These are phyloP conservation scores for Ganoderma leucocontextum DNA, from an alignment of 1,284 basidiomycete genomes.

Conservation along the genomic window DNA sequence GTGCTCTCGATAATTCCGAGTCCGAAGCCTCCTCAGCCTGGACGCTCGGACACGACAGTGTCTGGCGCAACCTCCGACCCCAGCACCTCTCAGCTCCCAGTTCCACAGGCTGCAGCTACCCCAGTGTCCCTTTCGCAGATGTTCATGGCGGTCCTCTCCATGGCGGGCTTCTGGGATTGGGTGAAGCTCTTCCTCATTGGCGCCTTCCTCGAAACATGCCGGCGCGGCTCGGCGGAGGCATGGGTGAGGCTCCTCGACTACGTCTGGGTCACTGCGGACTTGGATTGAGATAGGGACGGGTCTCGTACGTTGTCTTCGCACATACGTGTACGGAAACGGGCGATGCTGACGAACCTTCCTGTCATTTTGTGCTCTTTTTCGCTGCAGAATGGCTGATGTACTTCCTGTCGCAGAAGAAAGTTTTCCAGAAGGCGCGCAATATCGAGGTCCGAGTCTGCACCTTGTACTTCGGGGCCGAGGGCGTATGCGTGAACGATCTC, in stretches of 20 bases:
- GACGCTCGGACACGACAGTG: not conserved
- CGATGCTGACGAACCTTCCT: constrained; percentile 3
- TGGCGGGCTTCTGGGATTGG: constrained; percentile 69
- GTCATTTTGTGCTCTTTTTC: not conserved
- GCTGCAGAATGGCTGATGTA: constrained; percentile 32
- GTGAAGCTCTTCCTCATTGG: constrained; percentile 69
- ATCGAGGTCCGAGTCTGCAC: constrained; percentile 28
- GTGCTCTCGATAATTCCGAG: constrained; percentile 23
- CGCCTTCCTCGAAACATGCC: constrained; percentile 62
- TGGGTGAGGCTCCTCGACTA: constrained; percentile 57
- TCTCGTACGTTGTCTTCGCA: constrained; percentile 56
- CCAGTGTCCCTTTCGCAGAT: constrained; percentile 45
- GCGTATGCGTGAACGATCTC: constrained; percentile 14
- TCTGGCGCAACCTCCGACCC: not conserved
- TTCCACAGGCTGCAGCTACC: not conserved
- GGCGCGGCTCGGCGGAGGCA: constrained; percentile 51
- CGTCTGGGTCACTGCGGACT: constrained; percentile 70
- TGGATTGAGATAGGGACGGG: constrained; percentile 64
- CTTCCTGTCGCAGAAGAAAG: constrained; percentile 23
- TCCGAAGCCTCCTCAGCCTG: constrained; percentile 6
- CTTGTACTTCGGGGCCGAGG: constrained; percentile 11
- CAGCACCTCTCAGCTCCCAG: not conserved
- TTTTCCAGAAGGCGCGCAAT: constrained; percentile 24
- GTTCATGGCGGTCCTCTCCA: constrained; percentile 49
- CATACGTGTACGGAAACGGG: not conserved